Base-by-base conservation (phyloP, 2,329 filamentous ascomycete genomes). In the Immersiporthe knoxdaviesiana region DNA sequence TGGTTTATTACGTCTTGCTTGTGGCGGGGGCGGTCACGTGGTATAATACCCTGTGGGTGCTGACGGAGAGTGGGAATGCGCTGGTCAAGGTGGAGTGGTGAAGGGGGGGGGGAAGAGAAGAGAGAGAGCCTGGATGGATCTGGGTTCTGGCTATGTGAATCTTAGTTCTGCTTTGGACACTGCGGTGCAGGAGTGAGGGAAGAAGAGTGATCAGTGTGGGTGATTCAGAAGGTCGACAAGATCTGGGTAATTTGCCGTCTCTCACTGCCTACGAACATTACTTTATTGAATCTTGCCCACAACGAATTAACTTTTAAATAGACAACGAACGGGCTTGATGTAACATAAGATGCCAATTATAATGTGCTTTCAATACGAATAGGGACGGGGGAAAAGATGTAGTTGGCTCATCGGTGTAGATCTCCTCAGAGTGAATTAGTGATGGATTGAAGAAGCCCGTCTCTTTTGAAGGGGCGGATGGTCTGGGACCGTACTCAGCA, bases 1-100 rank as follows among this genome's bases (percentile, higher is more conserved):
- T 91, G 3, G 83, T 87, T 1, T 98, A 98, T 78, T 98, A 98
- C 77, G 68, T 86, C 2, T 79, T 97, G 59, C 84, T 98, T 1
- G 81, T 96, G 1, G 84, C 79, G 0, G 96, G 96, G 1, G 89
- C 91, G 1, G 79, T 88, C 59, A 83, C 84, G 2, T 99, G 96
- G 83, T 93, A 89, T 78, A 84, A 79, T 74, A 83, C 87, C 64
- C 76, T 98, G 63, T 95, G 91, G 83, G 81, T 84, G 1, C 81
- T 96, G 79, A 97, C 94, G 0, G 84, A 90, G 74, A 91, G 88
- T 74, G 74, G 74, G 11, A 82, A 85, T 74, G 84, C 85, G 14
- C 76, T 91, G 70, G 74, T 79, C 3, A 24, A 8, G 7, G 18
- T 35, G 10, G 64, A 35, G 39, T 35, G 24, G 35, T 59, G 52